These are phyloP conservation scores for Xylaria longipes DNA, from an alignment of 495 filamentous ascomycete genomes.

Conservation along the genomic window DNA sequence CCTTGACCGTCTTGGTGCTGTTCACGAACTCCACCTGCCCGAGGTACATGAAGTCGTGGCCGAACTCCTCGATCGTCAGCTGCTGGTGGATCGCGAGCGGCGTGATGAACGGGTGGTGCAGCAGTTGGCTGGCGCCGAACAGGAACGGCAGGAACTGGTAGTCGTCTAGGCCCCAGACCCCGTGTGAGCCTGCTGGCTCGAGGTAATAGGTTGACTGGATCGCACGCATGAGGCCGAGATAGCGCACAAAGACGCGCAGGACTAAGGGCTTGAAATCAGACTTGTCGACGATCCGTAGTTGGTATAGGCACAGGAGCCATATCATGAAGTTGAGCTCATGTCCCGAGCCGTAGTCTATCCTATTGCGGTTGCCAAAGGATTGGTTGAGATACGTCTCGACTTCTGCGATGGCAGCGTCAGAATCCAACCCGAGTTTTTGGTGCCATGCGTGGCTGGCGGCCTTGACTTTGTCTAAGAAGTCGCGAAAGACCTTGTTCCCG, in stretches of 20 bases:
- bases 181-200: constrained; percentile 92
- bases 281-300: constrained; percentile 68
- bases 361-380: constrained; percentile 80
- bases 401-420: constrained; percentile 67
- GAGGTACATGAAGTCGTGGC: constrained; percentile 82
- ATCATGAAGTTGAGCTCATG: constrained; percentile 97
- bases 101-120: constrained; percentile 85
- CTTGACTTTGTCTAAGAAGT: constrained; percentile 75
- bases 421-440: constrained; percentile 58
- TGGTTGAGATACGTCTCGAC: constrained; percentile 79
- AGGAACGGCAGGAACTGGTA: constrained; percentile 98
- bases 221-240: constrained; percentile 78
- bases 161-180: constrained; percentile 97
- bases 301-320: constrained; percentile 90
- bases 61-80: constrained; percentile 84
- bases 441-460: constrained; percentile 65
- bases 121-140: constrained; percentile 88
- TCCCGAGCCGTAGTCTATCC: constrained; percentile 97
- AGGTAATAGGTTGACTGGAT: constrained; percentile 92
- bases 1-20: constrained; percentile 93
- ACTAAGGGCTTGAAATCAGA: constrained; percentile 75
- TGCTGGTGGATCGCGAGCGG: constrained; percentile 87
- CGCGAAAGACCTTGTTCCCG: constrained; percentile 89
- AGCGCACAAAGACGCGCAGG: constrained; percentile 78
- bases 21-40: constrained; percentile 94